Conservation (phyloP, 345 rosid species). For the Salix exigua region DNA sequence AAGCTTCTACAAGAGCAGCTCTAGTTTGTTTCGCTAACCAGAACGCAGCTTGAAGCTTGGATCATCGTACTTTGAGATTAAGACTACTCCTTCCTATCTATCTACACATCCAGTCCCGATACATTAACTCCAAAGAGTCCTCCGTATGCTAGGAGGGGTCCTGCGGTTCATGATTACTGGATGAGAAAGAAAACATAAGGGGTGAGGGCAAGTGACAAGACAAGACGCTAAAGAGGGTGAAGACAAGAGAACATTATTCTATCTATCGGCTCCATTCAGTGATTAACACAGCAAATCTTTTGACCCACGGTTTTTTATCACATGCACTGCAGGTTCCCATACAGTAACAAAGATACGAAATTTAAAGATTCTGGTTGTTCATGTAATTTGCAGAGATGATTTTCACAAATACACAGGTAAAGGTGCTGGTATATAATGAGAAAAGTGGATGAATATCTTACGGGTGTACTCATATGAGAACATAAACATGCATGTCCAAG, state of each 20-base stretch:
- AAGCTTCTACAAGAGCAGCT: too few species aligned
- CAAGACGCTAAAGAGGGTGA: not conserved
- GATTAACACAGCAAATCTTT: not conserved
- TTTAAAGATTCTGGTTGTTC: not conserved
- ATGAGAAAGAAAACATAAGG: not conserved
- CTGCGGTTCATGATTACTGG: not conserved
- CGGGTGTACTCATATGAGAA: not conserved
- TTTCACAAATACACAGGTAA: not conserved
- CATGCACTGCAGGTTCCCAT: not conserved
- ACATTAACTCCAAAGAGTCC: too few species aligned
- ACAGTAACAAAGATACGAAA: too few species aligned
- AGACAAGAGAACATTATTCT: constrained; percentile 1
- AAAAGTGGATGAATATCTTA: not conserved
- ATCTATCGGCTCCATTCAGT: not conserved
- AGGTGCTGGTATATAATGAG: too few species aligned
- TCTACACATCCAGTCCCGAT: not conserved
- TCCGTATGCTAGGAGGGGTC: too few species aligned
- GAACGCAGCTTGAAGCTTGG: not conserved
- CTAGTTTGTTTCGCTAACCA: too few species aligned
- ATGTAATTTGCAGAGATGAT: not conserved
- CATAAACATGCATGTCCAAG: not conserved
- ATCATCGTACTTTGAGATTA: not conserved
- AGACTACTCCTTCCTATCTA: too few species aligned
- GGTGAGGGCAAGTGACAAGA: not conserved
- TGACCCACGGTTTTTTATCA: not conserved